phyloP scores from a whole-genome alignment of 179 eudicot genomes.

The Beta corolliflora region DNA sequence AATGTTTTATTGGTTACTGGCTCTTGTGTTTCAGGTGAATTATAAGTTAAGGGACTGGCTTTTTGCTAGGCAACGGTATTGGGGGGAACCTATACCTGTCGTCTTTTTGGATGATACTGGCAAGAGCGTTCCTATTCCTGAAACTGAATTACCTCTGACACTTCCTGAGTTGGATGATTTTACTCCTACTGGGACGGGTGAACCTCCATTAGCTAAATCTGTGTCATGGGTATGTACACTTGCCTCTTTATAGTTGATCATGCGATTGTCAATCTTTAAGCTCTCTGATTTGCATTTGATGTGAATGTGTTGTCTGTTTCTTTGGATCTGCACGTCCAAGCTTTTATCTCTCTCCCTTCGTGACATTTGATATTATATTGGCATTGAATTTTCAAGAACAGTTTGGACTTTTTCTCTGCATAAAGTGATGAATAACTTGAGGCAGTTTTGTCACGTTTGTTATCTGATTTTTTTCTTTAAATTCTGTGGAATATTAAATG shows the following conservation, averaged over 20 bases:
- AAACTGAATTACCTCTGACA: conserved; percentile 81
- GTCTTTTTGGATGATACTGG: conserved; percentile 62
- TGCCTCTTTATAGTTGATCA: conserved; percentile 7
- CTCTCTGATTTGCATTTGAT: not conserved
- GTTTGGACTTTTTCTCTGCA: not conserved
- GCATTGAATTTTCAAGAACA: not conserved
- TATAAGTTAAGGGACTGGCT: conserved; percentile 98
- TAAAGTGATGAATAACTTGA: not conserved
- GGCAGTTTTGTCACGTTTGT: not conserved
- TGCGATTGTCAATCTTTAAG: conserved; percentile 20
- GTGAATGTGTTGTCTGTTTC: not conserved
- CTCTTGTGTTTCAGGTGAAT: conserved; percentile 63
- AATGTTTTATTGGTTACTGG: not conserved
- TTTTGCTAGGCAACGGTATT: conserved; percentile 96
- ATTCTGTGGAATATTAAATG: no score
- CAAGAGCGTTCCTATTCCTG: conserved; percentile 77
- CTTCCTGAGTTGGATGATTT: conserved; percentile 99
- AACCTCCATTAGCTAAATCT: conserved; percentile 93
- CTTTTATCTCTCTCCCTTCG: not conserved
- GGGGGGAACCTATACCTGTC: conserved; percentile 99
- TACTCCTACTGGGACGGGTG: conserved; percentile 97
- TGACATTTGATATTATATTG: not conserved
- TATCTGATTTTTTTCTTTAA: not conserved
- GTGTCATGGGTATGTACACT: conserved; percentile 70
- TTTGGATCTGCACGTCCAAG: not conserved